A percentile compares a stretch with the other conserved stretches of the same genome.
phyloP scores from a whole-genome alignment of 1,284 basidiomycete genomes.

The Limonomyces culmigenus region DNA sequence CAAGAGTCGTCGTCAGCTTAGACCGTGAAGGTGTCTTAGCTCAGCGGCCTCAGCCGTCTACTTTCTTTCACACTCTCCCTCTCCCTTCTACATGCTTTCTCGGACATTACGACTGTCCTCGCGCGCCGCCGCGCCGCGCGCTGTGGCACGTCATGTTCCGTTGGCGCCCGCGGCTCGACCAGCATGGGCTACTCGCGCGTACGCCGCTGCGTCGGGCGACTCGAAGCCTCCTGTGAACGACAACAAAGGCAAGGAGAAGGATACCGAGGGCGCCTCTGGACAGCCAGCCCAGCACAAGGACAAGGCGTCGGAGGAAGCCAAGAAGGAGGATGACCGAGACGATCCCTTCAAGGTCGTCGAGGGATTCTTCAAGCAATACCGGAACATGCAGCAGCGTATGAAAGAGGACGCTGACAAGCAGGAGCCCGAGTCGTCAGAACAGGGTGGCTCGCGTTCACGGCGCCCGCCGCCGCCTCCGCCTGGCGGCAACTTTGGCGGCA shows the following conservation, averaged over 20 bases:
- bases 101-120: conserved; percentile 3
- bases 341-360: conserved; percentile 40
- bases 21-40: too few species aligned
- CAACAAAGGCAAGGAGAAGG: conserved; percentile 14
- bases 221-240: conserved; percentile 12
- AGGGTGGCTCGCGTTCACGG: conserved; percentile 1
- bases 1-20: too few species aligned
- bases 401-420: conserved; percentile 12
- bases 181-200: too few species aligned
- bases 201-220: conserved; percentile 24
- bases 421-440: conserved; percentile 6
- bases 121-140: conserved; percentile 2
- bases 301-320: conserved; percentile 14
- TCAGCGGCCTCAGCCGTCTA: too few species aligned
- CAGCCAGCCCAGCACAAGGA: conserved; percentile 22
- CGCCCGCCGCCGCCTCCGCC: conserved; percentile 22
- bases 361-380: conserved; percentile 65
- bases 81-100: conserved; percentile 1
- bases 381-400: conserved; percentile 33
- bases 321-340: conserved; percentile 13
- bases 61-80: too few species aligned
- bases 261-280: conserved; percentile 5
- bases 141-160: conserved; percentile 10
- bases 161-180: too few species aligned
- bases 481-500: conserved; percentile 29